Evolutionary conservation across 1,284 basidiomycete genomes (phyloP), one percentile per base, ranked within the genome.

Genomic region (Ustilago lituana): DNA sequence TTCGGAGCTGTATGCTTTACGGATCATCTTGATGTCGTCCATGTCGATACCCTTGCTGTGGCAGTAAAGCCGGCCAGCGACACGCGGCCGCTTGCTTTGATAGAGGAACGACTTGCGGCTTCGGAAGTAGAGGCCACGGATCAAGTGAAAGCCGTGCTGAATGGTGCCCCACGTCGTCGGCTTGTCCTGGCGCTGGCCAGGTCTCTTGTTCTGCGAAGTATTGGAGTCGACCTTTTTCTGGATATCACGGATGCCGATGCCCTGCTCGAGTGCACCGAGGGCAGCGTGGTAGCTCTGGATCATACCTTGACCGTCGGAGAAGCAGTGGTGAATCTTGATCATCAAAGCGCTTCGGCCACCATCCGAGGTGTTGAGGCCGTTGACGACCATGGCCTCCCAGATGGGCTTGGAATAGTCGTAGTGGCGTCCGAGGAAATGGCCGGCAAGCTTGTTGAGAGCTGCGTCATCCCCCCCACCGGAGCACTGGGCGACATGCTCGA

Each of bases 271-370:
- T 2, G 80, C 77, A 40, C 66, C 75, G 14, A 81, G 65, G 20
- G 79, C 80, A 5, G 78, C 73, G 50, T 80, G 78, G 50, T 81
- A 81, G 45, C 73, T 74, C 63, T 79, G 78, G 36, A 81, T 81
- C 79, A 81, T 80, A 15, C 80, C 79, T 39, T 82, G 80, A 2
- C 80, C 80, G 22, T 82, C 80, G 5, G 78, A 79, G 39, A 82
- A 74, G 47, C 71, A 67, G 60, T 82, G 80, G 55, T 82, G 80
- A 33, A 82, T 79, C 63, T 82, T 82, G 79, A 82, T 80, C 77
- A 82, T 78, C 24, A 82, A 61, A 5, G 77, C 79, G 32, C 72
- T 74, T 37, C 66, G 66, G 19, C 73, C 77, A 20, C 80, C 80
- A 23, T 80, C 71, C 15, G 53, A 38, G 11, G 77, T 80, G 56